phyloP scores from a whole-genome alignment of 73 alveolate species.

The Tetrahymena thermophila region DNA sequence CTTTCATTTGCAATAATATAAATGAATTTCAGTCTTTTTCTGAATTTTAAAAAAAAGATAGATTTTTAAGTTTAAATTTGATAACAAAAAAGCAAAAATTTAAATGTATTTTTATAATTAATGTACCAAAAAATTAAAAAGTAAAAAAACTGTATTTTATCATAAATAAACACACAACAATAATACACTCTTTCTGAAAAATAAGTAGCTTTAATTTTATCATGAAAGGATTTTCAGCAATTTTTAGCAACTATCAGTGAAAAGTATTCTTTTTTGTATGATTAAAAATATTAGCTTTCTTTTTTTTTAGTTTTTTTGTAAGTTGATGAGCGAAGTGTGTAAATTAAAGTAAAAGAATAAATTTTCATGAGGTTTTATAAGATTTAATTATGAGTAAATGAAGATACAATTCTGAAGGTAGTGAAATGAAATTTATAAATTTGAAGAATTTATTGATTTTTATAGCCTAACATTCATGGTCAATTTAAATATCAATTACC shows the following conservation, averaged over 20 bases:
- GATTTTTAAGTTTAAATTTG: neutral
- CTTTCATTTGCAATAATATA: too few relatives aligned
- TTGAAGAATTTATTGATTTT: neutral
- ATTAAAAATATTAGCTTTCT: neutral
- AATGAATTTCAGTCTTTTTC: too few relatives aligned
- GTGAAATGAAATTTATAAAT: neutral
- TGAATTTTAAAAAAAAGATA: too few relatives aligned
- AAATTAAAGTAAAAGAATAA: neutral
- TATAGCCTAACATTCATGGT: neutral
- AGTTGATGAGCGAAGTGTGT: neutral
- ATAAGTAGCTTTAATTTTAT: neutral
- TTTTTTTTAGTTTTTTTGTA: neutral
- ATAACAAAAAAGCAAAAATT: too few relatives aligned
- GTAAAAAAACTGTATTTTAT: neutral
- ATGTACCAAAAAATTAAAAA: neutral
- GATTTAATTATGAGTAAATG: neutral
- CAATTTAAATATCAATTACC: neutral
- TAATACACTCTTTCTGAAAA: too few relatives aligned
- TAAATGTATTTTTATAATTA: too few relatives aligned
- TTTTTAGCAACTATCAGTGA: neutral
- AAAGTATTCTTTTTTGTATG: neutral
- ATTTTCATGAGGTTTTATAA: neutral
- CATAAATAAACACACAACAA: too few relatives aligned
- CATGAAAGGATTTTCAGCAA: neutral
- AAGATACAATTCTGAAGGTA: neutral